phyloP scores from a whole-genome alignment of 495 filamentous ascomycete species.

The Trichoderma reesei region DNA sequence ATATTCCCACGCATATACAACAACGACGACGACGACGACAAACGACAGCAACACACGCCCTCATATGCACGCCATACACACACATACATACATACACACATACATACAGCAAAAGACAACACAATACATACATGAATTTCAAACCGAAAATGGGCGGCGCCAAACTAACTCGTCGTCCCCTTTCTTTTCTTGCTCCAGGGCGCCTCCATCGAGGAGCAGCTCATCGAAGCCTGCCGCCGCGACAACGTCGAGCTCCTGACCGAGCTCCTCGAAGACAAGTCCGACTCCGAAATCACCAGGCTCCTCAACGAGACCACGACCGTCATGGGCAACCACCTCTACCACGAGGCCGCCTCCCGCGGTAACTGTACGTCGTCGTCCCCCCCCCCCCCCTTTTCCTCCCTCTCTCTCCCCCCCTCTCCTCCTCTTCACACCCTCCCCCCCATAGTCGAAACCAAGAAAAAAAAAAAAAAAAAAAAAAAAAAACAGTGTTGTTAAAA shows the following conservation, averaged over 20 bases:
- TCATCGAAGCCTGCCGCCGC: constrained; percentile 87
- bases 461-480: background rate
- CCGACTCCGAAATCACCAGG: constrained; percentile 44
- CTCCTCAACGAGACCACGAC: constrained; percentile 80
- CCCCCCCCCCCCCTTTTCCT: background rate
- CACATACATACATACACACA: too few relatives aligned
- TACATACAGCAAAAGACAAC: background rate
- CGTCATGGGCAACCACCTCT: constrained; percentile 71
- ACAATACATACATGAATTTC: background rate
- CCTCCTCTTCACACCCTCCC: constrained; percentile 1
- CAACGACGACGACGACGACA: background rate
- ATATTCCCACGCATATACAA: background rate
- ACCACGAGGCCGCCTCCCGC: constrained; percentile 78
- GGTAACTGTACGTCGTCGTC: constrained; percentile 62
- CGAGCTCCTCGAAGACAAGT: constrained; percentile 39
- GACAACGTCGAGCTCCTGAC: constrained; percentile 80
- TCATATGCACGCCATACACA: background rate
- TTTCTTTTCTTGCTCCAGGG: constrained; percentile 43
- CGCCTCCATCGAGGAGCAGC: constrained; percentile 71
- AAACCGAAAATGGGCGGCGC: background rate
- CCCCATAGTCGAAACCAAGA: background rate
- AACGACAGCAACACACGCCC: background rate
- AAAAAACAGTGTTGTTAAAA: background rate
- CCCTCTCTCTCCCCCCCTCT: background rate
- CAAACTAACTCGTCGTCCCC: too few relatives aligned